Conservation (phyloP, 768 basidiomycete genomes). For the Suillus plorans region DNA sequence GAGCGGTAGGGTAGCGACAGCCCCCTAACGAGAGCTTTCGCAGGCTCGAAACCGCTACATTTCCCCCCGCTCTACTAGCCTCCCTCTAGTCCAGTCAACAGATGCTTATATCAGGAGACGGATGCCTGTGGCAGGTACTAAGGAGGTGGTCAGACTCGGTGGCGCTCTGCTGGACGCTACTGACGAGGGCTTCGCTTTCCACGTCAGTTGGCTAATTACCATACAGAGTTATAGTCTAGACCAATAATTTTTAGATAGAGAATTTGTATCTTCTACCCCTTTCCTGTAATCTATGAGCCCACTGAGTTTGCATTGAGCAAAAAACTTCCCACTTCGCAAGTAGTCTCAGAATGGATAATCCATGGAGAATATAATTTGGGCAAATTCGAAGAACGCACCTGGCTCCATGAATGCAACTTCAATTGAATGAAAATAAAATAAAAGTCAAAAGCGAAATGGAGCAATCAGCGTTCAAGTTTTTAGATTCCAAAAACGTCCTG, state of each 20-base stretch:
- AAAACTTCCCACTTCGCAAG: neutral
- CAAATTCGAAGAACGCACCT: neutral
- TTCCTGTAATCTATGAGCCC: no score
- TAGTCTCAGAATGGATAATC: neutral
- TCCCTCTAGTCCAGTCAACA: no score
- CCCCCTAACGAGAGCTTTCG: no score
- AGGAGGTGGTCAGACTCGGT: no score
- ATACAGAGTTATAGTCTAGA: neutral
- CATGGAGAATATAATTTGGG: neutral
- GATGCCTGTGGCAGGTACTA: no score
- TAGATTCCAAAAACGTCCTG: neutral
- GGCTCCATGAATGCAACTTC: neutral
- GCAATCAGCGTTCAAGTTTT: neutral
- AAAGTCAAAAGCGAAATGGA: neutral
- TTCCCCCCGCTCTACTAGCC: no score
- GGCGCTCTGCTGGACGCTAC: no score
- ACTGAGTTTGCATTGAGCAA: no score
- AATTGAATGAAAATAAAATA: neutral
- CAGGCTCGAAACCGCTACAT: no score
- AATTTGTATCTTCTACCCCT: neutral
- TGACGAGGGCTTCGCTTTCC: no score
- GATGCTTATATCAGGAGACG: no score
- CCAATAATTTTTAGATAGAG: conserved; percentile 18
- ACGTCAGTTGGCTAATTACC: neutral
- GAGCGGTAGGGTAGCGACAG: no score